Base-by-base conservation (phyloP, 257 asterid species). In the Lycium ferocissimum region DNA sequence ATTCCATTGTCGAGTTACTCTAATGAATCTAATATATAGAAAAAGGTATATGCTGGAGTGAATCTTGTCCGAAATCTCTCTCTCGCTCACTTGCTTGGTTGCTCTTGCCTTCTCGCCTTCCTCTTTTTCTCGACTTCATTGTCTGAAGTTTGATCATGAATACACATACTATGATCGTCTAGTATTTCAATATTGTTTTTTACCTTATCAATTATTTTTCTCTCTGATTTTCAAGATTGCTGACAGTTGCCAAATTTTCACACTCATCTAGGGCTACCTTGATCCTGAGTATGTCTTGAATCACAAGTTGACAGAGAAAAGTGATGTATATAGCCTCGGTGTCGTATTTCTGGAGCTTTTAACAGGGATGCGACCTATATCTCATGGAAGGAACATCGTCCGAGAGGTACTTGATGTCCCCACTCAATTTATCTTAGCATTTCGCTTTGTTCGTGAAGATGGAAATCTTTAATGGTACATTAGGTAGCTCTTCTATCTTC, bases 321-420 rank as follows among this genome's bases (percentile, higher is more conserved):
- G 82, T 53, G 82, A 78, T 78, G 49, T 78, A 26, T 78, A 78
- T 54, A 78, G 82, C 65, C 82, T 78, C 26, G 82, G 82, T 26
- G 53, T 78, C 15, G 82, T 78, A 54, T 78, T 78, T 78, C 65
- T 78, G 65, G 82, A 78, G 49, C 82, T 78, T 33, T 53, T 78
- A 53, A 78, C 82, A 26, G 82, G 82, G 49, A 78, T 78, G 82
- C 65, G 82, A 4, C 82, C 82, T 78, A 78, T 78, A 78, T 78
- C 9, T 53, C 82, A 78, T 40, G 82, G 82, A 56, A 78, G 49
- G 82, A 78, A 78, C 65, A 78, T 78, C 17, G 82, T 78, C 66
- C 63, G 65, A 15, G 82, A 78, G 82, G 82, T 78, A 53, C 65
- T 78, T 51, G 62, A 51, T 51, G 20, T 0, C 37, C 6, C 22